A percentile compares a stretch with the other conserved stretches of the same genome.
phyloP scores from a whole-genome alignment of 441 rosid species.

The Lepidium campestre region DNA sequence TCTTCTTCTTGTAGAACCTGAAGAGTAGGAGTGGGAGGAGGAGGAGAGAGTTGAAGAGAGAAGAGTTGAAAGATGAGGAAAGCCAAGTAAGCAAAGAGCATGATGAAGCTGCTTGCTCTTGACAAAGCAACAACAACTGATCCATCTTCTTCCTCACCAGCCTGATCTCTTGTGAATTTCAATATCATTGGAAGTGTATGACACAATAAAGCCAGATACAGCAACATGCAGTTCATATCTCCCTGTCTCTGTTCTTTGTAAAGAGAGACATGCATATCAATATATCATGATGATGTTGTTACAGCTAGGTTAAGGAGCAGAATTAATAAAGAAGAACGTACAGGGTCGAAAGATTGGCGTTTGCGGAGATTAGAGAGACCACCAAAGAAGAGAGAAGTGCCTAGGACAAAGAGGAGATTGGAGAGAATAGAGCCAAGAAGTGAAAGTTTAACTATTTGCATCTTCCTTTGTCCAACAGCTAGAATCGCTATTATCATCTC shows the following conservation, averaged over 20 bases:
- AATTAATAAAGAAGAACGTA: constrained; percentile 15
- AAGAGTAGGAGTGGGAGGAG: constrained; percentile 24
- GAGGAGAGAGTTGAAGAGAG: constrained; percentile 45
- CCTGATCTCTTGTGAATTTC: constrained; percentile 27
- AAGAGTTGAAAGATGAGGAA: constrained; percentile 58
- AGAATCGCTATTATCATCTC: constrained; percentile 85
- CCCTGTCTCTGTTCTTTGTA: constrained; percentile 48
- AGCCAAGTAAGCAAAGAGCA: constrained; percentile 57
- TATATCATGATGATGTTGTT: not conserved
- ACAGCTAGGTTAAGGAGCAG: not conserved
- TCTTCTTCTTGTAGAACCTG: constrained; percentile 25
- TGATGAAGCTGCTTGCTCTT: constrained; percentile 55
- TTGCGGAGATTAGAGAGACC: constrained; percentile 60
- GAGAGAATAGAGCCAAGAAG: constrained; percentile 87
- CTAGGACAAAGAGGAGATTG: constrained; percentile 82
- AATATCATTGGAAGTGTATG: constrained; percentile 54
- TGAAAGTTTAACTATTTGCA: constrained; percentile 75
- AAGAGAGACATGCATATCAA: not conserved
- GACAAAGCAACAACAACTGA: constrained; percentile 44
- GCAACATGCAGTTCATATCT: constrained; percentile 50
- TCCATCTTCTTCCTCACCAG: constrained; percentile 5
- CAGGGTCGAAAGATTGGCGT: constrained; percentile 77
- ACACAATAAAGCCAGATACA: constrained; percentile 51
- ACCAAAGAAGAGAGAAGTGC: constrained; percentile 82
- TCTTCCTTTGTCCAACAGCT: constrained; percentile 57